These are phyloP conservation scores for Macrophomina pseudophaseolina DNA, from an alignment of 2,329 filamentous ascomycete species.

Conservation along the genomic window DNA sequence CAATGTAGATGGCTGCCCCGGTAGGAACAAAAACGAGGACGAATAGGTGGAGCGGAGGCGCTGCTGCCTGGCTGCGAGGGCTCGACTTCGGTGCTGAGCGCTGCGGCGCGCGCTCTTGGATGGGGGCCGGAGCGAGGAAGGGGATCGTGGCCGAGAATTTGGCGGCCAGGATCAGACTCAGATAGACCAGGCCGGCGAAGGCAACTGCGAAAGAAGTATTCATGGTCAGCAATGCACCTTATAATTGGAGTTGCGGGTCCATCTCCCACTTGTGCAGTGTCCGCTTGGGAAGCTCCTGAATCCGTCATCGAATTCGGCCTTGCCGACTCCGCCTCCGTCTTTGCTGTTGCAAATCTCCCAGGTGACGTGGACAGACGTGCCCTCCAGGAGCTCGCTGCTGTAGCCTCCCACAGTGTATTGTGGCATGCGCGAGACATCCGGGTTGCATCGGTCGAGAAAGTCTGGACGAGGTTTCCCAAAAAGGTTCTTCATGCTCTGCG, in stretches of 20 bases:
- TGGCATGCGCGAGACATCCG: not conserved
- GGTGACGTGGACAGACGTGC: constrained; percentile 16
- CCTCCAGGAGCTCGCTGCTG: constrained; percentile 23
- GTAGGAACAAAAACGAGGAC: constrained; percentile 22
- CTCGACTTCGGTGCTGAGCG: not conserved
- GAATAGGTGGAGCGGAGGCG: constrained; percentile 20
- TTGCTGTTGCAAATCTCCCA: constrained; percentile 15
- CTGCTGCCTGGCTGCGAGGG: not conserved
- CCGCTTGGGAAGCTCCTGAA: constrained; percentile 24
- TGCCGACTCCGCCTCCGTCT: not conserved
- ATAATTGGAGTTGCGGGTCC: too few relatives aligned
- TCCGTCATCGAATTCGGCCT: constrained; percentile 3
- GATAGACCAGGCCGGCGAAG: constrained; percentile 15
- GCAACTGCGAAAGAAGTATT: not conserved
- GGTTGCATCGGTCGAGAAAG: constrained; percentile 20
- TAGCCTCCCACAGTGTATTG: constrained; percentile 16
- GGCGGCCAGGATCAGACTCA: constrained; percentile 22
- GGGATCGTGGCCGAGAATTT: constrained; percentile 16
- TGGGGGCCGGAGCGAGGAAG: not conserved
- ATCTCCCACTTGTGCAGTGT: constrained; percentile 12
- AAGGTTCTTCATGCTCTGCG: constrained; percentile 24
- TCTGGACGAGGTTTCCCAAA: constrained; percentile 25
- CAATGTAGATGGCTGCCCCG: constrained; percentile 26
- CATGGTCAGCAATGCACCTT: not conserved
- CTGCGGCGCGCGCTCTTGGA: not conserved